phyloP scores from a whole-genome alignment of 2,329 filamentous ascomycete species.

The Hymenoscyphus fructigenus region DNA sequence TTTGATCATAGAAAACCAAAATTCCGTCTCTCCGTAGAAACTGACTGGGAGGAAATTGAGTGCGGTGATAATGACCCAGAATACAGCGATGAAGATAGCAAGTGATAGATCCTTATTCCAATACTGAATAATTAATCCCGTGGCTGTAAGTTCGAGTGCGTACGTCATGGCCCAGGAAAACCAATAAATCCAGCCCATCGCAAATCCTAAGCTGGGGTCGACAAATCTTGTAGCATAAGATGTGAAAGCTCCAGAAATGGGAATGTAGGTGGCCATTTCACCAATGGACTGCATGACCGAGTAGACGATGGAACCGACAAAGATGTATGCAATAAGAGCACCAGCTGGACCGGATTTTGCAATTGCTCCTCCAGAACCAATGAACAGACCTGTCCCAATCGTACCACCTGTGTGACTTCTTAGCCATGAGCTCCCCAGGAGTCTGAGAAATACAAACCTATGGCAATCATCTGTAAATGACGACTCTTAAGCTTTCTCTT shows the following conservation, averaged over 20 bases:
- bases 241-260: conserved; percentile 74
- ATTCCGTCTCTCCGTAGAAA: conserved; percentile 75
- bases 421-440: conserved; percentile 3
- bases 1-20: conserved; percentile 77
- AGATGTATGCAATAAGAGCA: conserved; percentile 65
- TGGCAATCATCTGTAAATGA: conserved; percentile 68
- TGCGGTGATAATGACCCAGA: conserved; percentile 68
- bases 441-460: conserved; percentile 37
- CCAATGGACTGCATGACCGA: conserved; percentile 70
- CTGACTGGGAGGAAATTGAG: conserved; percentile 71
- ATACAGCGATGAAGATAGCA: conserved; percentile 71
- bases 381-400: conserved; percentile 71
- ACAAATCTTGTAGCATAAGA: conserved; percentile 75
- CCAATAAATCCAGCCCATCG: conserved; percentile 84
- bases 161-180: conserved; percentile 74
- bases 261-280: conserved; percentile 77
- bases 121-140: conserved; percentile 74
- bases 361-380: conserved; percentile 64
- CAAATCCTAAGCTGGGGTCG: conserved; percentile 69
- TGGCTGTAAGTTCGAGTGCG: conserved; percentile 70
- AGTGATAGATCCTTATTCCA: conserved; percentile 64
- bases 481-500: conserved; percentile 49
- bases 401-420: conserved; percentile 50
- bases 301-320: conserved; percentile 71
- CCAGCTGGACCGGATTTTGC: conserved; percentile 64